A percentile compares a stretch with the other conserved stretches of the same genome.
phyloP scores from a whole-genome alignment of 2,329 filamentous ascomycete species.

The Fusarium circinatum region DNA sequence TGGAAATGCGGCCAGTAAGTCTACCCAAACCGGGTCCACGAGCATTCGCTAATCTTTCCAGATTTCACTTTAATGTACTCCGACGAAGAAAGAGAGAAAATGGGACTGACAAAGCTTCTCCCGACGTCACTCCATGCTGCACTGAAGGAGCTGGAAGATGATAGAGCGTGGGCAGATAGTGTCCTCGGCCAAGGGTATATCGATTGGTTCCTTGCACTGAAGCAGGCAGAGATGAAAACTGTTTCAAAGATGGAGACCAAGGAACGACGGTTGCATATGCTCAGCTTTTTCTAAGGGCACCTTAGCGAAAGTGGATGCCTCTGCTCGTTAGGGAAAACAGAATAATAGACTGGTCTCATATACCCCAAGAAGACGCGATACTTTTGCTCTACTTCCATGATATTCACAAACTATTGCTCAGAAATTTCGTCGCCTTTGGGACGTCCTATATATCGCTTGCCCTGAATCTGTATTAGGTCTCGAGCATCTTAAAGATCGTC shows the following conservation, averaged over 20 bases:
- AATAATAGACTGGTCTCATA: no score
- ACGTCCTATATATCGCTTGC: no score
- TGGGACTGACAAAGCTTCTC: neutral
- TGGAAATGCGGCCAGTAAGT: neutral
- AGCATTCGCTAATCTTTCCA: no score
- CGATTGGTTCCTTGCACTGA: constrained; percentile 11
- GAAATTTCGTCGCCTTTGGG: no score
- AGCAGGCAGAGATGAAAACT: neutral
- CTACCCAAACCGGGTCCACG: no score
- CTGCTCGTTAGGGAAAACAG: neutral
- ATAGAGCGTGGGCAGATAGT: neutral
- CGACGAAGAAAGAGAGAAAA: neutral
- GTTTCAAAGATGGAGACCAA: neutral
- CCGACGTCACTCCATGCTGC: neutral
- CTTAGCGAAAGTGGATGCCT: neutral
- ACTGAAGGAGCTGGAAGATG: neutral
- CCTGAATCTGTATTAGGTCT: neutral
- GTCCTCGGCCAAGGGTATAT: neutral
- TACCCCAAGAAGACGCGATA: neutral
- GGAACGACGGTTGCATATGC: neutral
- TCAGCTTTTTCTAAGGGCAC: neutral
- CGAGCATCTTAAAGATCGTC: neutral
- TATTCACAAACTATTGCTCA: neutral
- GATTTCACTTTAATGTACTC: constrained; percentile 6
- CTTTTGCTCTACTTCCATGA: neutral